These are phyloP conservation scores for Morella rubra DNA, from an alignment of 306 rosid species.

Conservation along the genomic window DNA sequence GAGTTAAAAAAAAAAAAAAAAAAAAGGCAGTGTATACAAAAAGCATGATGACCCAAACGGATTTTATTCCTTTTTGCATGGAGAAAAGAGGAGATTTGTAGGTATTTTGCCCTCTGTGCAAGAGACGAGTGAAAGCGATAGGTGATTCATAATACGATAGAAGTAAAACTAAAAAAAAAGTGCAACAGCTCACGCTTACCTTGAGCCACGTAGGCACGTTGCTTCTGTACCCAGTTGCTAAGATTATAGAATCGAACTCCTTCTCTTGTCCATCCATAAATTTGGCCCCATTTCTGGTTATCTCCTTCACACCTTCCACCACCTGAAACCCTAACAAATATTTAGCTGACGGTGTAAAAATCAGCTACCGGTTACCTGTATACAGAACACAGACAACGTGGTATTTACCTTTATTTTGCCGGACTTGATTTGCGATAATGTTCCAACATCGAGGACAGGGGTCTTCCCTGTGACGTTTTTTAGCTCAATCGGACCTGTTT, in stretches of 20 bases:
- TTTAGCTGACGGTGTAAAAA: slow-evolving; percentile 8
- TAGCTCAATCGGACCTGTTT: slow-evolving; percentile 86
- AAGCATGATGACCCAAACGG: slow-evolving; percentile 28
- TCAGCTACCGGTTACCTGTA: too few species aligned
- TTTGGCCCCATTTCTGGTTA: slow-evolving; percentile 78
- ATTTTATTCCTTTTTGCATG: slow-evolving; percentile 63
- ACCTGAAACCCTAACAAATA: slow-evolving; percentile 39
- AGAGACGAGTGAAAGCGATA: slow-evolving; percentile 57
- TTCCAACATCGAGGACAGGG: slow-evolving; percentile 92
- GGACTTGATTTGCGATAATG: slow-evolving; percentile 59
- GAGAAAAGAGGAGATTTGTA: slow-evolving; percentile 68
- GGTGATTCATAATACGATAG: slow-evolving; percentile 57
- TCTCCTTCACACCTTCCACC: slow-evolving; percentile 78
- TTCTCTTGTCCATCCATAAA: slow-evolving; percentile 83
- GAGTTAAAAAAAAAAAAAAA: too few species aligned
- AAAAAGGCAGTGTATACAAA: slow-evolving; percentile 1
- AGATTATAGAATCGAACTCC: slow-evolving; percentile 83
- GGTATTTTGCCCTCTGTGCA: slow-evolving; percentile 39
- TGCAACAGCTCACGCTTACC: slow-evolving; percentile 43
- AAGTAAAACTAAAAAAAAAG: slow-evolving; percentile 43
- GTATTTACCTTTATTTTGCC: slow-evolving; percentile 73
- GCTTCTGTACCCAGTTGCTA: slow-evolving; percentile 99
- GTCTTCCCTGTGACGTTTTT: slow-evolving; percentile 84
- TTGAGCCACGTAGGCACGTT: slow-evolving; percentile 96
- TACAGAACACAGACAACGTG: too few species aligned